Percentiles rank a stretch among this genome's conserved stretches.
These are phyloP conservation scores for Mycosarcoma mackinlayi DNA, from an alignment of 1,284 basidiomycete genomes.

Conservation along the genomic window DNA sequence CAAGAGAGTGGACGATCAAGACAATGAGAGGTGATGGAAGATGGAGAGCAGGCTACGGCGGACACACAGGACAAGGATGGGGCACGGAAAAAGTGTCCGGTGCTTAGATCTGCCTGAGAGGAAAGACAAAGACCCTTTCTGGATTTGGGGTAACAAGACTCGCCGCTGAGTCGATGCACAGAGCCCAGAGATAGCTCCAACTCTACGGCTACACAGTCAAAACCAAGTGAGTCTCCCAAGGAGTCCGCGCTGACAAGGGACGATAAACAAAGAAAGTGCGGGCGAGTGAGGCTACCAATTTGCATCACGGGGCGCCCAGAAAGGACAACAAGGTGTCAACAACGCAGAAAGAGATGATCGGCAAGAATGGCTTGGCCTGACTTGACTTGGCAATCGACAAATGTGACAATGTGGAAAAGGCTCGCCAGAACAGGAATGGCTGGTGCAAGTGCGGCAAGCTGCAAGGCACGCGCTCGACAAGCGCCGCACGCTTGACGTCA, in stretches of 20 bases:
- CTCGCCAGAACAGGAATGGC: too few relatives aligned
- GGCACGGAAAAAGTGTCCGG: too few relatives aligned
- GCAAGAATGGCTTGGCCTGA: background rate
- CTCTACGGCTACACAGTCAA: too few relatives aligned
- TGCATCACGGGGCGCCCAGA: background rate
- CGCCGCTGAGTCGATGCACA: too few relatives aligned
- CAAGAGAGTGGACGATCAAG: background rate
- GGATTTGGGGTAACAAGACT: too few relatives aligned
- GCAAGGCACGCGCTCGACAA: slow-evolving; percentile 28
- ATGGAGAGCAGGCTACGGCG: slow-evolving; percentile 5
- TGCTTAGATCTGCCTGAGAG: background rate
- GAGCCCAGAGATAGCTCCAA: too few relatives aligned
- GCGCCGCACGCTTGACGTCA: background rate
- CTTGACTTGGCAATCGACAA: background rate
- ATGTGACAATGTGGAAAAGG: background rate
- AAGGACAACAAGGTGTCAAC: background rate
- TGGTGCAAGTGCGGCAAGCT: too few relatives aligned
- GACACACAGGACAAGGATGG: too few relatives aligned
- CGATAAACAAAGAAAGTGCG: too few relatives aligned
- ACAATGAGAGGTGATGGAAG: background rate
- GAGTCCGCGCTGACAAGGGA: too few relatives aligned
- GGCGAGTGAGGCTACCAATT: background rate
- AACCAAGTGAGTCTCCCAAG: too few relatives aligned
- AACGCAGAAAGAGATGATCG: background rate
- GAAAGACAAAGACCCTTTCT: background rate